Conservation (phyloP, 2,329 filamentous ascomycete species). For the Paecilomyces dactylethromorphus region DNA sequence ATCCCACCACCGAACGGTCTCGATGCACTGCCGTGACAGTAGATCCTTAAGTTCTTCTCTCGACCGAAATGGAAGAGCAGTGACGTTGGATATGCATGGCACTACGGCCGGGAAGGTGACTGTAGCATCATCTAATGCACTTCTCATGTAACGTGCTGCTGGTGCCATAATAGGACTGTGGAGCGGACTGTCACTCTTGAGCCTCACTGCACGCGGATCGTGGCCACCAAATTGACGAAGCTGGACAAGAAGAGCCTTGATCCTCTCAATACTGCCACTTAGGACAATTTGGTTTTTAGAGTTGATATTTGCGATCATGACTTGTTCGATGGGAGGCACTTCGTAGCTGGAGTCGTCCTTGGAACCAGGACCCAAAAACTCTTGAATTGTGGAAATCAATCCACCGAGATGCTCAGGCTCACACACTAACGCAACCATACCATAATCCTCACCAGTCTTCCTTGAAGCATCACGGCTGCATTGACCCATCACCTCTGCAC, state of each 20-base stretch:
- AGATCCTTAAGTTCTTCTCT: conserved; percentile 71
- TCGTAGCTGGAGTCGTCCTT: conserved; percentile 63
- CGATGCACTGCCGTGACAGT: conserved; percentile 73
- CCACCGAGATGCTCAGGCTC: conserved; percentile 67
- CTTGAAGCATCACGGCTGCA: conserved; percentile 63
- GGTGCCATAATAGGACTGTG: conserved; percentile 90
- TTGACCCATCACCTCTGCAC: conserved; percentile 76
- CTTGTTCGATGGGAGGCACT: conserved; percentile 72
- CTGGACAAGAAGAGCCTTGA: conserved; percentile 74
- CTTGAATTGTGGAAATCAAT: conserved; percentile 67
- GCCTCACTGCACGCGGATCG: conserved; percentile 76
- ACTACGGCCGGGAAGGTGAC: conserved; percentile 70
- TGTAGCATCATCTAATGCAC: conserved; percentile 55
- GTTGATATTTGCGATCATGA: conserved; percentile 89
- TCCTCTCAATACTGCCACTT: conserved; percentile 76
- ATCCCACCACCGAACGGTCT: conserved; percentile 92
- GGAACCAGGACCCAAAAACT: conserved; percentile 66
- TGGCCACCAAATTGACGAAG: conserved; percentile 85
- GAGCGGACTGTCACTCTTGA: conserved; percentile 85
- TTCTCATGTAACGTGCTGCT: conserved; percentile 66
- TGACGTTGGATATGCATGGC: conserved; percentile 81
- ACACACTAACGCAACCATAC: conserved; percentile 90
- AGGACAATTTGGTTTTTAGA: conserved; percentile 94
- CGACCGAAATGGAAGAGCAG: conserved; percentile 67
- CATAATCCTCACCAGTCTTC: conserved; percentile 71